Base-by-base conservation (phyloP, 2,329 filamentous ascomycete genomes). In the Colletotrichum sp. region DNA sequence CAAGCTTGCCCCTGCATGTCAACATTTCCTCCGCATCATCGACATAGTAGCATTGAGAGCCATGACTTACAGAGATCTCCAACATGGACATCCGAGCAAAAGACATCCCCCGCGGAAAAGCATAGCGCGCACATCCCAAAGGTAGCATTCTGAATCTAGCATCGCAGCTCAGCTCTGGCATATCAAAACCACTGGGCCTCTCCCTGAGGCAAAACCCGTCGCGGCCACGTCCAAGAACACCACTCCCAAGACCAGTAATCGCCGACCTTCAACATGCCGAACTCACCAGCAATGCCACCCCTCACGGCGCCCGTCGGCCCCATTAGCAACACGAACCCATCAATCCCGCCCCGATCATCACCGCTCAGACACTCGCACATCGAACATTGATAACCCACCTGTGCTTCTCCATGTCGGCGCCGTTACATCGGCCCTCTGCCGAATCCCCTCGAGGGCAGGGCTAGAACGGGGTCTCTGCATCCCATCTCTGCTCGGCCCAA, bases 361-460 rank as follows among this genome's bases (percentile, higher is more conserved):
- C 72, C 72, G 72, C 72, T 65, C 52, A 66, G 72, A 74, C 65
- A 52, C 28, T 22, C 61, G 52, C 66, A 61, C 63, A 72, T 64
- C 25, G 25, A 55, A 61, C 30, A 27, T 15, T 48, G 32, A 65
- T 28, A 34, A 39, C 39, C 60, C 16, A 22, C 67, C 16, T 60
- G 27, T n/a, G 44, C n/a, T 52, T 65, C 34, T 52, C 30, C 25
- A 28, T 16, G 22, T 52, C 44, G 19, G 44, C 30, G 32, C 48
- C 36, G 59, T 75, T 65, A 68, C 70, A 75, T 75, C 57, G 70
- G 52, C 44, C 22, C 6, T 25, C 60, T 74, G 30, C 67, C 68
- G 60, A 59, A 74, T 16, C 19, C 36, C n/a, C 34, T 34, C 34
- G 13, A 34, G 44, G 71, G 64, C 76, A 61, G 30, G 66, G 69